Evolutionary conservation across 1,284 basidiomycete species (phyloP), one percentile per base, ranked within the genome.

Genomic region (Stereum hirsutum): DNA sequence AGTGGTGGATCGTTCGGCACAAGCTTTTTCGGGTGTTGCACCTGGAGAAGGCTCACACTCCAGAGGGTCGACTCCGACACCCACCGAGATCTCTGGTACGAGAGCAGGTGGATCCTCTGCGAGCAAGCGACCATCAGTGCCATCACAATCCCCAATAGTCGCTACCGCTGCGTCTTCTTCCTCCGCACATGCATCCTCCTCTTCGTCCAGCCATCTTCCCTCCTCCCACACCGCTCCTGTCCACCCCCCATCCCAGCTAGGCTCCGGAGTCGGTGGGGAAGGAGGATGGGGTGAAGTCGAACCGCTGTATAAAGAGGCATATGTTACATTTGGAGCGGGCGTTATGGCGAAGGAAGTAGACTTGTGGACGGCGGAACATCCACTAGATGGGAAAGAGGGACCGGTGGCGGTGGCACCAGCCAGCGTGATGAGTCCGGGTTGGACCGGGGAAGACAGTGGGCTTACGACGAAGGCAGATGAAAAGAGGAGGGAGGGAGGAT

Each of bases 301-400:
- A 47, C 75, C 85, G 26, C 66, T 82, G 24, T 70, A 89, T 52
- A 58, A 76, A 2, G 73, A 83, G 51, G 85, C 80, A 25, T 85
- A 79, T 53, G 78, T 91, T 12, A 84, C 88, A 0, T 88, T 92
- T 52, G 89, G 88, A 15, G 81, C 89, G 3, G 89, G 89, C 2
- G 79, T 80, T 63, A 68, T 74, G 28, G 86, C 90, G 60, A 89
- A 89, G 57, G 80, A 89, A 46, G 68, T 93, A 34, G 89, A 93
- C 54, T 66, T 69, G n/a, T 84, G 71, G 55, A 86, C 82, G 1
- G 77, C 85, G 0, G 68, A 69, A 31, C 69, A 88, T 51, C 79
- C 78, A n/a, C 66, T 90, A 31, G 74, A 73, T 52, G n/a, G n/a
- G n/a, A n/a, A n/a, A n/a, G 82, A 70, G 0, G 68, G 62, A 15